These are phyloP conservation scores for Phialophora chinensis DNA, from an alignment of 2,329 filamentous ascomycete genomes.

Conservation along the genomic window DNA sequence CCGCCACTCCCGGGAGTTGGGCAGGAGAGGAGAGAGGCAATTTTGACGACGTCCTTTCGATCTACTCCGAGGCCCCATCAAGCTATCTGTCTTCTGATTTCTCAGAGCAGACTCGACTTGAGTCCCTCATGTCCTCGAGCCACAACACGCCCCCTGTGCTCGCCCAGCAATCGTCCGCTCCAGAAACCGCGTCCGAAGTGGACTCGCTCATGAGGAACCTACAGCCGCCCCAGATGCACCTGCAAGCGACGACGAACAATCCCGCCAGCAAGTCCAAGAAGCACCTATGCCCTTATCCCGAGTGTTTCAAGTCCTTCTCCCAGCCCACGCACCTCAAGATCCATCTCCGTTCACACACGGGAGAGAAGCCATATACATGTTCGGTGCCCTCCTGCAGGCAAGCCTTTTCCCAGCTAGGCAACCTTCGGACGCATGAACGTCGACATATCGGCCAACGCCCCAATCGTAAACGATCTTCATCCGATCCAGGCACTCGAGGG, in stretches of 20 bases:
- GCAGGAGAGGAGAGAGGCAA: conserved; percentile 30
- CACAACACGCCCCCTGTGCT: conserved; percentile 27
- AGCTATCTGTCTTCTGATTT: conserved; percentile 36
- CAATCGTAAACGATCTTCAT: conserved; percentile 71
- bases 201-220: conserved; percentile 90
- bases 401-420: conserved; percentile 86
- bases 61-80: conserved; percentile 38
- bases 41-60: conserved; percentile 36
- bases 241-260: conserved; percentile 39
- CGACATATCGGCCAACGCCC: conserved; percentile 88
- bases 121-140: conserved; percentile 31
- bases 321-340: conserved; percentile 95
- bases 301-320: conserved; percentile 80
- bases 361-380: conserved; percentile 83
- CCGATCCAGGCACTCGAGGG: conserved; percentile 30
- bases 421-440: conserved; percentile 84
- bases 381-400: conserved; percentile 74
- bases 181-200: conserved; percentile 61
- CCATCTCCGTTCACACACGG: conserved; percentile 85
- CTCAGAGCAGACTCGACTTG: conserved; percentile 30
- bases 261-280: conserved; percentile 53
- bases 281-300: conserved; percentile 74
- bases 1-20: conserved; percentile 29
- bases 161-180: conserved; percentile 11
- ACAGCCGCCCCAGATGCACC: conserved; percentile 56